Conservation (phyloP, 768 basidiomycete genomes). For the Lenzites betulinus region DNA sequence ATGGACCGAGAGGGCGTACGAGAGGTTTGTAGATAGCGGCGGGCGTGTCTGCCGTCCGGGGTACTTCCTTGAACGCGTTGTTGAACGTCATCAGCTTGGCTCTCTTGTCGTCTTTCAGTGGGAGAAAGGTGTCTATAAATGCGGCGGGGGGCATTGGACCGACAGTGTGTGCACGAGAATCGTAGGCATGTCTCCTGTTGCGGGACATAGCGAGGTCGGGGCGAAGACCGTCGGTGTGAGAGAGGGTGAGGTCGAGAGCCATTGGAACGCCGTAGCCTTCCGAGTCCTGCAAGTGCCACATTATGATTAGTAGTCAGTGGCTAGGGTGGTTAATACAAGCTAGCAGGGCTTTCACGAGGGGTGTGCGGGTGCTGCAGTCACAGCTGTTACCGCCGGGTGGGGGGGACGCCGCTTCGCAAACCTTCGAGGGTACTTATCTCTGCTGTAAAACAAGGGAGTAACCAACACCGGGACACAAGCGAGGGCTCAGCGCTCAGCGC, state of each 20-base stretch:
- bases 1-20: not conserved
- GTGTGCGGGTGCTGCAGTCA: no score
- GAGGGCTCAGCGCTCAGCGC: no score
- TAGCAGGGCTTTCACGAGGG: no score
- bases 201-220: not conserved
- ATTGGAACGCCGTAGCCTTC: not conserved
- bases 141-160: slow-evolving; percentile 14
- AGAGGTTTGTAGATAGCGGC: not conserved
- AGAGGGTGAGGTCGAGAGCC: not conserved
- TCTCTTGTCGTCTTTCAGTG: not conserved
- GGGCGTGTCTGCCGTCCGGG: not conserved
- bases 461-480: no score
- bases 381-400: no score
- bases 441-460: no score
- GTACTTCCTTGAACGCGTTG: slow-evolving; percentile 1
- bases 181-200: not conserved
- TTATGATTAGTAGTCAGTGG: no score
- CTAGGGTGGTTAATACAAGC: no score
- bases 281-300: no score
- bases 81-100: not conserved
- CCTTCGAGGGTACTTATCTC: no score
- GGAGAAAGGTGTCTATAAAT: slow-evolving; percentile 3
- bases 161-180: not conserved
- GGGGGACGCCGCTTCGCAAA: no score
- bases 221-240: not conserved